Evolutionary conservation across 768 basidiomycete genomes (phyloP), one percentile per base, ranked within the genome.

Genomic region (Mycena rebaudengoi): DNA sequence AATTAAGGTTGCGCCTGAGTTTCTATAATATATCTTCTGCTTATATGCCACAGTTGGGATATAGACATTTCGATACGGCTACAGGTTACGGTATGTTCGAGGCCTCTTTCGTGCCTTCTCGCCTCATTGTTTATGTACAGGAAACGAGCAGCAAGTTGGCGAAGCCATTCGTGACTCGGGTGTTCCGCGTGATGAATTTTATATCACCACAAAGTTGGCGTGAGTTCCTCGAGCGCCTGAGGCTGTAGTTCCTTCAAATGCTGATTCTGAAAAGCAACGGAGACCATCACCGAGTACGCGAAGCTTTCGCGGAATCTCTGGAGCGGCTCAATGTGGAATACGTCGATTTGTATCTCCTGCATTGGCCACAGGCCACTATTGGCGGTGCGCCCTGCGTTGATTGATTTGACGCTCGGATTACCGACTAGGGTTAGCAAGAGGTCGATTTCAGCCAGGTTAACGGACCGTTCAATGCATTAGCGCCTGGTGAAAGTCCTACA

Each of bases 201-300:
- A 79, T 69, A 68, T 87, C 13, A 84, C 83, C 7, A 86, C 86
- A 13, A 87, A 87, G 66, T 73, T 86, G 28, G 70, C 51, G 66
- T 67, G 20, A 58, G 49, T 30, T 40, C n/a, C n/a, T 76, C 71
- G 13, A 14, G 75, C 69, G 11, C 21, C 63, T 80, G 26, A 30
- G 7, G 18, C 28, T 12, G 26, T 20, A 16, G 29, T 21, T 16
- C 18, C n/a, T 37, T n/a, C n/a, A n/a, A n/a, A n/a, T n/a, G 14
- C 29, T 66, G 13, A 29, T 56, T 52, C 26, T 37, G 25, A n/a
- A 74, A 20, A 69, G 64, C 20, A 75, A 73, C 33, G 40, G 49
- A 26, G 73, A 71, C 48, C 74, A 75, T 40, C 69, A 76, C 50
- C 56, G 74, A 20, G 80, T 82, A 5, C 65, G 70, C 32, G 75